A percentile compares a stretch with the other conserved stretches of the same genome.
Conservation (phyloP, 495 filamentous ascomycete species). For the Aspergillus coremiiformis region DNA sequence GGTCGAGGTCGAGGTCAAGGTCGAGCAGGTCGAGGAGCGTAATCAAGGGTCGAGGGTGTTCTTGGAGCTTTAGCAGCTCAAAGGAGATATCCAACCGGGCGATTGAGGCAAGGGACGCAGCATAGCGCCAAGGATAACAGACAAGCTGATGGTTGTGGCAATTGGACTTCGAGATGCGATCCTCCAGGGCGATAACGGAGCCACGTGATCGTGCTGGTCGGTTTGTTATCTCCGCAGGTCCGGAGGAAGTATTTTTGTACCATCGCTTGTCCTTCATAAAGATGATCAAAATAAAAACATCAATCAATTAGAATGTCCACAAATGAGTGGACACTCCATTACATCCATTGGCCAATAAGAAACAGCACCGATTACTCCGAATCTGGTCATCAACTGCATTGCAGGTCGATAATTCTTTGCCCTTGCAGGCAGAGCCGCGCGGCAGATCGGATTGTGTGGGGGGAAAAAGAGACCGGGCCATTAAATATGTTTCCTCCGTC, state of each 20-base stretch:
- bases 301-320: too few relatives aligned
- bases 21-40: slow-evolving; percentile 2
- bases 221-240: slow-evolving; percentile 7
- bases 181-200: slow-evolving; percentile 10
- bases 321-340: too few relatives aligned
- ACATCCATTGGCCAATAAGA: too few relatives aligned
- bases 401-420: background rate
- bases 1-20: slow-evolving; percentile 4
- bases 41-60: slow-evolving; percentile 8
- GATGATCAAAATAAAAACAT: background rate
- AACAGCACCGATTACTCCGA: background rate
- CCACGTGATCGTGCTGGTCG: slow-evolving; percentile 7
- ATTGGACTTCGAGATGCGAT: slow-evolving; percentile 3
- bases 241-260: too few relatives aligned
- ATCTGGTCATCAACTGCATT: background rate
- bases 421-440: slow-evolving; percentile 3
- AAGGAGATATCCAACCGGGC: slow-evolving; percentile 8
- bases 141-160: background rate
- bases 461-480: background rate
- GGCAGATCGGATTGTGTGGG: slow-evolving; percentile 1
- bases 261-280: background rate
- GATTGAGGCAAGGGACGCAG: slow-evolving; percentile 7
- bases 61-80: slow-evolving; percentile 17
- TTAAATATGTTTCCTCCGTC: slow-evolving; percentile 11
- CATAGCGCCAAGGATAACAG: slow-evolving; percentile 14